A percentile compares a stretch with the other conserved stretches of the same genome.
These are phyloP conservation scores for Cocos nucifera DNA, from an alignment of 176 grass and related monocot species.

Conservation along the genomic window DNA sequence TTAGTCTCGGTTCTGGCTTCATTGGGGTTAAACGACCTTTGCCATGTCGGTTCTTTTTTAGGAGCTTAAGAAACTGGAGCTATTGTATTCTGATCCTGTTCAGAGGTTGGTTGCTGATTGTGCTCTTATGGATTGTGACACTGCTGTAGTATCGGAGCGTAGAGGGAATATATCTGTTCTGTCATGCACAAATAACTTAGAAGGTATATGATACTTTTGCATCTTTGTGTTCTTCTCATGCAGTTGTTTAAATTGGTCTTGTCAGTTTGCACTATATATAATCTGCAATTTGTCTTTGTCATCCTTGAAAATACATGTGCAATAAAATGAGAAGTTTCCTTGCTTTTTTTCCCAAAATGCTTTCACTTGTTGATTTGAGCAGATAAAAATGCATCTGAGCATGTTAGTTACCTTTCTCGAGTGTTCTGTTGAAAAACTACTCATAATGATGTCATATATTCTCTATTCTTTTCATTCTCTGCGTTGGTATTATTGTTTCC, in stretches of 20 bases:
- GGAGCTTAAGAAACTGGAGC: slow-evolving; percentile 70
- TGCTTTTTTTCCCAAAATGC: too few species aligned
- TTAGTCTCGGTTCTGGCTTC: slow-evolving; percentile 13
- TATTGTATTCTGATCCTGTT: slow-evolving; percentile 71
- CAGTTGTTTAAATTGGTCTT: not conserved
- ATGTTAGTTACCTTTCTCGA: too few species aligned
- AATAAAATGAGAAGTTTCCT: too few species aligned
- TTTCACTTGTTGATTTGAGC: too few species aligned
- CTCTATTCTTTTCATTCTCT: too few species aligned
- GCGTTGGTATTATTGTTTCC: too few species aligned
- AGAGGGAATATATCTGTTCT: slow-evolving; percentile 86
- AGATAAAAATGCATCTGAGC: too few species aligned
- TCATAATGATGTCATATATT: too few species aligned
- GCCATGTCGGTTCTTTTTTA: slow-evolving; percentile 21
- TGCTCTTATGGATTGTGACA: slow-evolving; percentile 69
- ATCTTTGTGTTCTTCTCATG: not conserved
- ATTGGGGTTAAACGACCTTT: slow-evolving; percentile 14
- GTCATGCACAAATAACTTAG: slow-evolving; percentile 61
- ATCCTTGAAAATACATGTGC: too few species aligned
- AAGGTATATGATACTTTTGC: slow-evolving; percentile 40
- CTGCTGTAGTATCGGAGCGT: slow-evolving; percentile 87
- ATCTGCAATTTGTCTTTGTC: too few species aligned
- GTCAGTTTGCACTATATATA: not conserved
- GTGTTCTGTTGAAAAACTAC: too few species aligned
- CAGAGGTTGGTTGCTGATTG: slow-evolving; percentile 90